Evolutionary conservation across 2,329 filamentous ascomycete genomes (phyloP), one percentile per base, ranked within the genome.

Genomic region (Thielaviopsis ethacetica): DNA sequence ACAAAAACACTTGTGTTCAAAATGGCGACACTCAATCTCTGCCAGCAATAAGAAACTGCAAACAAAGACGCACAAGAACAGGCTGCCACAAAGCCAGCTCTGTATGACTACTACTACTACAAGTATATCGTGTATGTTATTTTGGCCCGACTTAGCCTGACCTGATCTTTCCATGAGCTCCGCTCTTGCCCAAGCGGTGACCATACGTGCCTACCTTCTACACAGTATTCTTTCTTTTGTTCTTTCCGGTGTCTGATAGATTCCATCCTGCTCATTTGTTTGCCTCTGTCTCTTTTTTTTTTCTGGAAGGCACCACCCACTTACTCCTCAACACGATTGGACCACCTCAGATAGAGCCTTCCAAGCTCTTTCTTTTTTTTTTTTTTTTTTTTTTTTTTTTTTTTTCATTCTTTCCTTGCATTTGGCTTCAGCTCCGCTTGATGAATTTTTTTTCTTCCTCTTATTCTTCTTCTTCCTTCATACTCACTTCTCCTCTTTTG

Each of bases 401-500:
- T 54, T 50, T 50, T 53, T 54, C 57, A 49, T 53, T 61, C 26
- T 38, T 54, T 52, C 50, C 38, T 24, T 52, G 7, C 30, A n/a
- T 57, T 53, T 53, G n/a, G 38, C 3, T 3, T 6, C 38, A 44
- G 38, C 38, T 44, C 38, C 38, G 38, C 38, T 44, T n/a, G 7
- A 10, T 50, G n/a, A 49, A 49, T 44, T 55, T 27, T 19, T 24
- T 19, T 51, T 49, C 22, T 49, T 17, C 47, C 47, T 34, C 38
- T 54, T 50, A 50, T 53, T 54, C 57, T 59, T 27, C 53, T 55
- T 56, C 44, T 50, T 55, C 59, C 27, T 38, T 54, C 41, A 53
- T 26, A n/a, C 52, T 15, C 22, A 44, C 3, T n/a, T 44, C 17
- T 44, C 17, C 38, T n/a, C 38, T n/a, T 44, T n/a, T 44, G 2